Evolutionary conservation across 192 early-diverging fungal genomes (phyloP).

Genomic region (Coemansia sp.): DNA sequence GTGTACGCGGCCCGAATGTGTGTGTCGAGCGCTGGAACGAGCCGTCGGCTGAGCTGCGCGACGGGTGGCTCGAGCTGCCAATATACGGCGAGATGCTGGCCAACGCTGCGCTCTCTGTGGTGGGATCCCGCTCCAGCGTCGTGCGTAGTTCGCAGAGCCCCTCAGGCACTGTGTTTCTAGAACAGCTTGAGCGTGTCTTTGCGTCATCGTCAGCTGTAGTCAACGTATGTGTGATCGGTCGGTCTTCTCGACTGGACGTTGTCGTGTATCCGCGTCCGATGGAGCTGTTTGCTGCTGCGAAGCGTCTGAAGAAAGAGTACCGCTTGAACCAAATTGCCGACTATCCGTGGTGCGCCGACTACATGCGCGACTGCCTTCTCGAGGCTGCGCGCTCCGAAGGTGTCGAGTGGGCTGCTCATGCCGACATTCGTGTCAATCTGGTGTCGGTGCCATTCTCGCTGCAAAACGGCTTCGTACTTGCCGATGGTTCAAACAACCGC

Average conservation of each 20-base stretch:
- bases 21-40: conserved; percentile 27
- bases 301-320: conserved; percentile 35
- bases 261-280: conserved; percentile 41
- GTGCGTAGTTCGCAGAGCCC: conserved; percentile 17
- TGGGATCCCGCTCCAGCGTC: conserved; percentile 22
- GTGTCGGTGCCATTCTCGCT: conserved; percentile 37
- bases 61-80: conserved; percentile 43
- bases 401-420: conserved; percentile 26
- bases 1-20: conserved; percentile 45
- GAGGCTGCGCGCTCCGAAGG: not conserved
- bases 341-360: conserved; percentile 44
- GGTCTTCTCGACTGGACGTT: conserved; percentile 13
- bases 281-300: conserved; percentile 32
- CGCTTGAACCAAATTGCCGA: conserved; percentile 25
- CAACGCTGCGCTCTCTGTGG: conserved; percentile 42
- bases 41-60: conserved; percentile 5
- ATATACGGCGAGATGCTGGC: conserved; percentile 36
- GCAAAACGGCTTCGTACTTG: conserved; percentile 19
- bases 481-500: conserved; percentile 43
- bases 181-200: conserved; percentile 35
- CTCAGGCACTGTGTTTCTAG: conserved; percentile 17
- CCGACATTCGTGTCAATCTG: conserved; percentile 33
- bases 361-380: conserved; percentile 33
- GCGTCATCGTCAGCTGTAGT: conserved; percentile 25
- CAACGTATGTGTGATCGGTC: conserved; percentile 28